Evolutionary conservation across 345 rosid genomes (phyloP), one percentile per base, ranked within the genome.

Genomic region (Rubroshorea leprosula): DNA sequence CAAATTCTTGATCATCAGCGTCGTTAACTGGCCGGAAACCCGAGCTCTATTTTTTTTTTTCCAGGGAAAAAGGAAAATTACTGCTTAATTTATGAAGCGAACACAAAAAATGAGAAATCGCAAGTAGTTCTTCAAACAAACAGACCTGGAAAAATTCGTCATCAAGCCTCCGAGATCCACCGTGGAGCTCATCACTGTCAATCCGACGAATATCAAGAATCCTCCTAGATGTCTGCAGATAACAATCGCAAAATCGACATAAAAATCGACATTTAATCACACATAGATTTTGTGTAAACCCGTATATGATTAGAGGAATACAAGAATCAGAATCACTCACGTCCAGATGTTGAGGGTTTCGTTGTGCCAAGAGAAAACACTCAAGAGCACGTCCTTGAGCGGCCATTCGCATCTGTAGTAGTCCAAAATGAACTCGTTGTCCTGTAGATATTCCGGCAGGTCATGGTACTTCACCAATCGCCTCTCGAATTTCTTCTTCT

Each of bases 331-430:
- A 29, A 20, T 15, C 1, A 69, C 90, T 58, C 74, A 93, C 96
- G 97, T 87, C 99, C 96, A 89, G 58, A 93, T 76, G 55, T 93
- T 89, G 50, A 93, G 82, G 57, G 97, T 89, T 76, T 93, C 99
- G 68, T 93, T 93, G 74, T 89, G 99, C 95, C 83, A 83, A 0
- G 85, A 72, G 74, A 93, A 89, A 23, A 75, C 62, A 81, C 99
- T 87, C 63, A 83, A 72, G 57, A 90, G 58, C 4, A 86, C 77
- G 9, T 93, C 95, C 71, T 69, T 83, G 21, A 93, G 26, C 1
- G 99, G 85, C 99, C 99, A 89, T 51, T 89, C 97, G 71, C 97
- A 85, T 45, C 97, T 76, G 69, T 93, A 89, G 69, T 93, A 62
- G 57, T 89, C 86, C 76, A 89, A 76, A 47, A 93, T 89, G 74